Percentiles rank a stretch among this genome's conserved stretches.
Conservation (phyloP, 202 grass and related monocot genomes). For the Zizania palustris region DNA sequence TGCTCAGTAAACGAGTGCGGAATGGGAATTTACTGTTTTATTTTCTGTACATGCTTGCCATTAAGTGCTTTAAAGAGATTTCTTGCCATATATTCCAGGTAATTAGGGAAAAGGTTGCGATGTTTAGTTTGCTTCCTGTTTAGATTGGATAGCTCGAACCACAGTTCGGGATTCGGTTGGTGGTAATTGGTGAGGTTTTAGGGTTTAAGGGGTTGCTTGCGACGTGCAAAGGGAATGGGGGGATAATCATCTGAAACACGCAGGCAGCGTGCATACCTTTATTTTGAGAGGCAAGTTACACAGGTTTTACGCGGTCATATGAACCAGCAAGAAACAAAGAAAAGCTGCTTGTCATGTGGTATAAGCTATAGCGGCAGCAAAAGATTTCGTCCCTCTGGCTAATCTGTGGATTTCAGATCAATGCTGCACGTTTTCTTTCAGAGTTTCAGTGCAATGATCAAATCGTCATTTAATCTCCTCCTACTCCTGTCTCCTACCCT, state of each 20-base stretch:
- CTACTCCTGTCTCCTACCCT: no score
- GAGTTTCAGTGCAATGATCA: background rate
- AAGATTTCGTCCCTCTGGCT: background rate
- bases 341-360: background rate
- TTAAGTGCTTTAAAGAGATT: background rate
- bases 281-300: background rate
- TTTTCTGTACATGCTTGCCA: background rate
- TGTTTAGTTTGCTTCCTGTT: background rate
- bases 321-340: background rate
- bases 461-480: background rate
- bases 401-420: background rate
- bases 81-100: background rate
- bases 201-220: conserved; percentile 32
- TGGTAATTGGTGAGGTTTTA: background rate
- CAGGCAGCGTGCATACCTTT: background rate
- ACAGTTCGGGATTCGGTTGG: background rate
- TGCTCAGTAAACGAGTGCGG: background rate
- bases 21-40: background rate
- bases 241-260: background rate
- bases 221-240: background rate
- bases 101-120: conserved; percentile 1
- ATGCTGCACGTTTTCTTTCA: background rate
- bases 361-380: background rate
- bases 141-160: background rate
- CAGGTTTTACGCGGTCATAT: background rate